Evolutionary conservation across 2,329 filamentous ascomycete species (phyloP).

Genomic region (Monilinia fructigena): DNA sequence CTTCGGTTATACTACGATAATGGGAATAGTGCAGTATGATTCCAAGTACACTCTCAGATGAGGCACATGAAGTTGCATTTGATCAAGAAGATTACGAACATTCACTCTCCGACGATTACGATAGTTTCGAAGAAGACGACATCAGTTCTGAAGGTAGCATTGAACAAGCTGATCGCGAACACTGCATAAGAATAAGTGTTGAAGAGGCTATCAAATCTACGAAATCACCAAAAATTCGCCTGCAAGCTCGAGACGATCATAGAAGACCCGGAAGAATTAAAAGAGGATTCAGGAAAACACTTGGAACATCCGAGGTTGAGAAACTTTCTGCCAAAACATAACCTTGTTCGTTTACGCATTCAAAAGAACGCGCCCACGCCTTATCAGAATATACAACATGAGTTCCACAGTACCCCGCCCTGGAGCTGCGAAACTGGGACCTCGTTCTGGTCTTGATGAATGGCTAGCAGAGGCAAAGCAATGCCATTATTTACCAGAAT

Average conservation of each 20-base stretch:
- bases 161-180: background rate
- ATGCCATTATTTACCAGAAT: constrained; percentile 93
- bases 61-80: constrained; percentile 10
- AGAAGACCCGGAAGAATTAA: constrained; percentile 1
- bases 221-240: background rate
- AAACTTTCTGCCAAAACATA: background rate
- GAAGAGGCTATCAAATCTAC: background rate
- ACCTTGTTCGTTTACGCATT: background rate
- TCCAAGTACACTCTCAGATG: background rate
- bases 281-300: constrained; percentile 10
- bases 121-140: background rate
- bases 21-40: constrained; percentile 3
- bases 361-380: background rate
- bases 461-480: constrained; percentile 97
- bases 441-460: constrained; percentile 85
- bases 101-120: background rate
- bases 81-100: constrained; percentile 13
- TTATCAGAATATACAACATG: constrained; percentile 17
- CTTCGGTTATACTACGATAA: constrained; percentile 15
- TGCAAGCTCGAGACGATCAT: constrained; percentile 7
- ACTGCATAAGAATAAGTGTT: background rate
- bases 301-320: background rate
- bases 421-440: constrained; percentile 79
- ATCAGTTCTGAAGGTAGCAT: background rate
- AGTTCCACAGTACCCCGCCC: constrained; percentile 62